Percentiles rank a stretch among this genome's conserved stretches.
Conservation (phyloP, 2,329 filamentous ascomycete species). For the Coniochaeta sp. region DNA sequence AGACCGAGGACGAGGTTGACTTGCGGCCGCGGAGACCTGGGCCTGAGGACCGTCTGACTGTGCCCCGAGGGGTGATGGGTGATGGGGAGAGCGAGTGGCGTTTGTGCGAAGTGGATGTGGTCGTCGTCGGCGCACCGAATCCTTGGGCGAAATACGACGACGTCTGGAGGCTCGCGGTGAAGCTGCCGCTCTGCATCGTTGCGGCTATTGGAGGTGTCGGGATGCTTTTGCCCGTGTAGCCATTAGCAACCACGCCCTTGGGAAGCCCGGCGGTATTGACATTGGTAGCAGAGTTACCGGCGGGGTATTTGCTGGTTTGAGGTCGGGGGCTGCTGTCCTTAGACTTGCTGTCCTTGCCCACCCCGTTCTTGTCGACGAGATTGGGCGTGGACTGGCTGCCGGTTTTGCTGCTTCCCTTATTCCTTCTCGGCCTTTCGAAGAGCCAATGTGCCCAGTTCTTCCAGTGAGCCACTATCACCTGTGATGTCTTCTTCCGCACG, state of each 20-base stretch:
- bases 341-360: conserved; percentile 28
- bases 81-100: conserved; percentile 82
- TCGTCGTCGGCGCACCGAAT: conserved; percentile 12
- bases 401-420: conserved; percentile 39
- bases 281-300: conserved; percentile 25
- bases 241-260: conserved; percentile 45
- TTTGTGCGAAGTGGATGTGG: conserved; percentile 39
- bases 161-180: background rate
- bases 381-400: conserved; percentile 55
- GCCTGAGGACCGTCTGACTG: conserved; percentile 77
- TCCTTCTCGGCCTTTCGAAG: conserved; percentile 48
- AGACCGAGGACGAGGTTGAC: conserved; percentile 92
- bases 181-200: background rate
- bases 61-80: conserved; percentile 81
- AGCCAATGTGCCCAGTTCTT: conserved; percentile 60
- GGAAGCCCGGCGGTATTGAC: conserved; percentile 37
- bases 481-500: conserved; percentile 48
- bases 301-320: conserved; percentile 51
- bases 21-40: conserved; percentile 84
- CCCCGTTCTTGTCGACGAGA: conserved; percentile 40
- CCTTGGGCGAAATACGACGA: conserved; percentile 1
- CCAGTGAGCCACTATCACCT: conserved; percentile 53
- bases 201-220: conserved; percentile 7
- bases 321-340: conserved; percentile 52
- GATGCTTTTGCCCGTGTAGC: conserved; percentile 29